Percentiles rank a stretch among this genome's conserved stretches.
Conservation (phyloP, 441 rosid species). For the Pelargonium myrrhifolium region DNA sequence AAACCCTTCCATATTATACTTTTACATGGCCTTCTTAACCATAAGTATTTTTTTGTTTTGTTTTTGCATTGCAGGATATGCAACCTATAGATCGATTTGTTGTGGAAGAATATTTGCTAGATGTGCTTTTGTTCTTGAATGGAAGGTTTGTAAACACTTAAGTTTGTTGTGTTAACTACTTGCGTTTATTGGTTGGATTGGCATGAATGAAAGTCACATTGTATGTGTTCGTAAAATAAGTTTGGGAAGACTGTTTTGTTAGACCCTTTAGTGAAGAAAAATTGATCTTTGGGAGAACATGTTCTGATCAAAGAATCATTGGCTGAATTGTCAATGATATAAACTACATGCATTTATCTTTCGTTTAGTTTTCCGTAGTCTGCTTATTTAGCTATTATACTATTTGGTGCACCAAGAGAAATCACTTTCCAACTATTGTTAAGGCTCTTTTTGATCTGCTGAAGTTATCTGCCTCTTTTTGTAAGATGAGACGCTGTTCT, state of each 20-base stretch:
- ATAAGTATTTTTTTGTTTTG: not conserved
- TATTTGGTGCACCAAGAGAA: too few species aligned
- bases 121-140: constrained; percentile 89
- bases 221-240: not conserved
- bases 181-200: not conserved
- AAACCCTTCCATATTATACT: not conserved
- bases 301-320: too few species aligned
- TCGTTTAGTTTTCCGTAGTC: too few species aligned
- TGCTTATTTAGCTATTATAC: too few species aligned
- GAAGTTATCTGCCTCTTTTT: too few species aligned
- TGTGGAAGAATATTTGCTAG: constrained; percentile 90
- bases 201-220: not conserved
- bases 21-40: not conserved
- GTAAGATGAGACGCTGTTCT: too few species aligned
- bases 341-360: too few species aligned
- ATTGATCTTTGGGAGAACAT: too few species aligned
- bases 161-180: not conserved
- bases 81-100: constrained; percentile 93
- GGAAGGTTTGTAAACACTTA: constrained; percentile 71
- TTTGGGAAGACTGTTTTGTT: not conserved
- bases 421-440: too few species aligned
- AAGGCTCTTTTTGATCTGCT: too few species aligned
- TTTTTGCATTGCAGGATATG: constrained; percentile 56
- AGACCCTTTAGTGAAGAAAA: too few species aligned
- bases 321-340: too few species aligned